Evolutionary conservation across 495 filamentous ascomycete species (phyloP).

Genomic region (Trichoderma orchidacearum): DNA sequence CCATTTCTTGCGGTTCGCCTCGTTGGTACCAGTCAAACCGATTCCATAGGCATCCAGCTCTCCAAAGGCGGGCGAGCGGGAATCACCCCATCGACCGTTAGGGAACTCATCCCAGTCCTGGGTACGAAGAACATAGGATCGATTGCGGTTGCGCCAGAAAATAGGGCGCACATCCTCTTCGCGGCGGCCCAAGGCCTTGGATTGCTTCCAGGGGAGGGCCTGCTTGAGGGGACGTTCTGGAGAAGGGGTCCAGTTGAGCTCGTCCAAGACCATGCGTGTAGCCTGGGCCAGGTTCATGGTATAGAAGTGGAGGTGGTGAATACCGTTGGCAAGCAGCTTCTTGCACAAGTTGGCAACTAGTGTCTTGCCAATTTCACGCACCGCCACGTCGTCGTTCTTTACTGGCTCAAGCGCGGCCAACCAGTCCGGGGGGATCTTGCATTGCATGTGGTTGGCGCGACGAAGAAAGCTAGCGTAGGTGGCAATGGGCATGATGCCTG

Average conservation of each 20-base stretch:
- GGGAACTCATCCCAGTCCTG: slow-evolving; percentile 99
- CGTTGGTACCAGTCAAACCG: slow-evolving; percentile 90
- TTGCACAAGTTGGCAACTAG: slow-evolving; percentile 89
- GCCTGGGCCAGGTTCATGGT: slow-evolving; percentile 98
- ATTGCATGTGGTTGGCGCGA: slow-evolving; percentile 78
- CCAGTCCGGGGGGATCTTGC: slow-evolving; percentile 70
- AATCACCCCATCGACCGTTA: slow-evolving; percentile 98
- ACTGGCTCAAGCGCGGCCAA: slow-evolving; percentile 72
- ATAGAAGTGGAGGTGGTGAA: slow-evolving; percentile 92
- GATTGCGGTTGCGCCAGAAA: slow-evolving; percentile 96
- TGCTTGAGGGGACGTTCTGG: slow-evolving; percentile 63
- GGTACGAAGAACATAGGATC: slow-evolving; percentile 86
- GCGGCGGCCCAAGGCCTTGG: slow-evolving; percentile 72
- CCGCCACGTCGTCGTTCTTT: slow-evolving; percentile 90
- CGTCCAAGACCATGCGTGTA: slow-evolving; percentile 85
- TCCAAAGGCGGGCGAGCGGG: slow-evolving; percentile 90
- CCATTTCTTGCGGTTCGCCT: slow-evolving; percentile 93
- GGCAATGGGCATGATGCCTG: slow-evolving; percentile 97
- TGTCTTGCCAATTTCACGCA: slow-evolving; percentile 77
- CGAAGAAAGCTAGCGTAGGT: slow-evolving; percentile 87
- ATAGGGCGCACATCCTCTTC: slow-evolving; percentile 96
- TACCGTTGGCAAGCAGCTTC: slow-evolving; percentile 64
- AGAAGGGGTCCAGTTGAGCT: slow-evolving; percentile 68
- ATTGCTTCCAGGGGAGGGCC: slow-evolving; percentile 87
- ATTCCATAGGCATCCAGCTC: slow-evolving; percentile 94